Evolutionary conservation across 805 yeast species (phyloP).

Genomic region (Phaffomyces opuntiae): DNA sequence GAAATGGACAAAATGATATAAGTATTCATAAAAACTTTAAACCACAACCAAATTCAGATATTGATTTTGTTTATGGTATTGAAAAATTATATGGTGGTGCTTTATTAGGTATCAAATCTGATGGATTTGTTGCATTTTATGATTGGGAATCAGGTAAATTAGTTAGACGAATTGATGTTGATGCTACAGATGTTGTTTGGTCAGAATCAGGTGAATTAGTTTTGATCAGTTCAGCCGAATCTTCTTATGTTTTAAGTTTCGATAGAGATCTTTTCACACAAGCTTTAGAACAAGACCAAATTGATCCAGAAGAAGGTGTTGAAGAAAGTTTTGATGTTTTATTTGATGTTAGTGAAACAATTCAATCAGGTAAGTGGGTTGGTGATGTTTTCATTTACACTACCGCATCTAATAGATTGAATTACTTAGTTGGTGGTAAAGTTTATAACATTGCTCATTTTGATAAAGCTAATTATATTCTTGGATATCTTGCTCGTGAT

Average conservation of each 20-base stretch:
- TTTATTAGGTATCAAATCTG: constrained; percentile 77
- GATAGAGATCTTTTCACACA: constrained; percentile 60
- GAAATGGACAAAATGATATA: constrained; percentile 60
- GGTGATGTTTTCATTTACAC: constrained; percentile 96
- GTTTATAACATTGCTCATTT: constrained; percentile 88
- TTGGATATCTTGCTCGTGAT: constrained; percentile 89
- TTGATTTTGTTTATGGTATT: constrained; percentile 64
- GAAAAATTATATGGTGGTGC: constrained; percentile 85
- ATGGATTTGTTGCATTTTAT: constrained; percentile 78
- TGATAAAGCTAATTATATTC: constrained; percentile 76
- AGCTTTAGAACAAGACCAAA: constrained; percentile 49
- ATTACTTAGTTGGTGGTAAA: constrained; percentile 92
- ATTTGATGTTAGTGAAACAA: constrained; percentile 72
- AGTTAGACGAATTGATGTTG: constrained; percentile 86
- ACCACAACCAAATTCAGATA: constrained; percentile 55
- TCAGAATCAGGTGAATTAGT: constrained; percentile 88
- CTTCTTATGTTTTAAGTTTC: constrained; percentile 72
- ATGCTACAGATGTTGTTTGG: constrained; percentile 80
- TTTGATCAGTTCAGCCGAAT: constrained; percentile 62
- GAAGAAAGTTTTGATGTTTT: constrained; percentile 82
- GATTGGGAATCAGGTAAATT: constrained; percentile 89
- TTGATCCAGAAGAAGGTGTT: constrained; percentile 80
- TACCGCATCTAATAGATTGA: constrained; percentile 78
- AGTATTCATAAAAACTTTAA: constrained; percentile 79
- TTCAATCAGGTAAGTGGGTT: constrained; percentile 89